A percentile compares a stretch with the other conserved stretches of the same genome.
Conservation (phyloP, 805 yeast species). For the Myxozyma mucilagina region DNA sequence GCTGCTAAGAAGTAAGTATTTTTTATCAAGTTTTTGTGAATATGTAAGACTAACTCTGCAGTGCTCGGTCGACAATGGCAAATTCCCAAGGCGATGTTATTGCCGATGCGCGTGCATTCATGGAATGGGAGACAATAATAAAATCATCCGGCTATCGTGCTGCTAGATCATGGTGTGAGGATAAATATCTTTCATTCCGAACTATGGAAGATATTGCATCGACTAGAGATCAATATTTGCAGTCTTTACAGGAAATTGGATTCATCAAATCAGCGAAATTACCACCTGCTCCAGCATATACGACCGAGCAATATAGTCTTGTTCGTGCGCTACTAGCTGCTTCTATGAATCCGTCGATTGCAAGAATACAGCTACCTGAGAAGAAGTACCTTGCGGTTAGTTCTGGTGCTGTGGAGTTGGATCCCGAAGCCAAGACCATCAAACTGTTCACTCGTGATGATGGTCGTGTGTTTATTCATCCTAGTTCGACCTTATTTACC, state of each 20-base stretch:
- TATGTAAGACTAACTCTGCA: background rate
- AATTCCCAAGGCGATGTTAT: conserved; percentile 72
- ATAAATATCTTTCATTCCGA: conserved; percentile 60
- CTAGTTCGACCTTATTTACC: conserved; percentile 74
- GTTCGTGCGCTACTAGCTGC: conserved; percentile 73
- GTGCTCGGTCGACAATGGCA: conserved; percentile 34
- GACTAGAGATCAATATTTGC: conserved; percentile 65
- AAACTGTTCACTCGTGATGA: conserved; percentile 66
- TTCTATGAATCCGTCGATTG: conserved; percentile 78
- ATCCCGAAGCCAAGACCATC: conserved; percentile 73
- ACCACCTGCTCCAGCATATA: conserved; percentile 40
- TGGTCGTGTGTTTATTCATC: conserved; percentile 75
- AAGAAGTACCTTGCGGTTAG: conserved; percentile 68
- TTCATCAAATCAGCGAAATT: conserved; percentile 63
- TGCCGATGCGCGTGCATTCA: conserved; percentile 61
- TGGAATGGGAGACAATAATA: conserved; percentile 48
- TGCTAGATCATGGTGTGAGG: conserved; percentile 50
- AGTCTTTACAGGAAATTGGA: conserved; percentile 74
- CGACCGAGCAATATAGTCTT: conserved; percentile 42
- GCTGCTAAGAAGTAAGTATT: conserved; percentile 49
- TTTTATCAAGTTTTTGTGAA: conserved; percentile 34
- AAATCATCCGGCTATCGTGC: conserved; percentile 3
- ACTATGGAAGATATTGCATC: conserved; percentile 71
- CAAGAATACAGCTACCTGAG: conserved; percentile 79
- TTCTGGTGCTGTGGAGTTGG: conserved; percentile 81